A percentile compares a stretch with the other conserved stretches of the same genome.
Conservation (phyloP, 768 basidiomycete genomes). For the Tulasnella sp. region DNA sequence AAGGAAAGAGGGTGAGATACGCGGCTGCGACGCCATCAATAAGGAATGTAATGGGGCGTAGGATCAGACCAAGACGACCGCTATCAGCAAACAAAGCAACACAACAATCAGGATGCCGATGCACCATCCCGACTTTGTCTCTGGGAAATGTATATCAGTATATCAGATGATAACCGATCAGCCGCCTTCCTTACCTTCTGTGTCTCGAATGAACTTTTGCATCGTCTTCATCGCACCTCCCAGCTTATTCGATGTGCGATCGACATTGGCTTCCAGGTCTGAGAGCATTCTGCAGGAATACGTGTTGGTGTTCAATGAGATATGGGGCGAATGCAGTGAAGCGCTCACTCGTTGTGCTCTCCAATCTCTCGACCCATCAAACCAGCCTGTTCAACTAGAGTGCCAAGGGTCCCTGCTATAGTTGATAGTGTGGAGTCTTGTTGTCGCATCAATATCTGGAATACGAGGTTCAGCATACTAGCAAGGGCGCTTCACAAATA, state of each 20-base stretch:
- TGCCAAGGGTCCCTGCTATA: conserved; percentile 77
- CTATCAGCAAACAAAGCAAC: conserved; percentile 61
- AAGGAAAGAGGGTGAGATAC: too few species aligned
- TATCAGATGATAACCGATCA: background rate
- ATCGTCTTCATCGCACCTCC: conserved; percentile 54
- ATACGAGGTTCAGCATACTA: background rate
- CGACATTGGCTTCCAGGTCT: conserved; percentile 66
- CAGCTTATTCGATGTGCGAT: conserved; percentile 55
- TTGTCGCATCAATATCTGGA: conserved; percentile 70
- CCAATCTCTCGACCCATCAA: conserved; percentile 88
- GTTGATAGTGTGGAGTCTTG: conserved; percentile 86
- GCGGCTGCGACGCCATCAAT: too few species aligned
- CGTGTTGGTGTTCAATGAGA: background rate
- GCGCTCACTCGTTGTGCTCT: conserved; percentile 81
- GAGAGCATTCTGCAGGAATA: conserved; percentile 53
- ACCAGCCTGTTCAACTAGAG: conserved; percentile 81
- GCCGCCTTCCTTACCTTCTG: conserved; percentile 48
- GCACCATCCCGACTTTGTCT: conserved; percentile 84
- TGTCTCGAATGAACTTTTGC: conserved; percentile 73
- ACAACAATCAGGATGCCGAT: conserved; percentile 76
- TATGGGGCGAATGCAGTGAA: background rate
- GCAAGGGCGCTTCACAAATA: background rate
- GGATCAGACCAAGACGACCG: conserved; percentile 63
- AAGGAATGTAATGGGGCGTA: too few species aligned
- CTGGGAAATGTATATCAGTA: conserved; percentile 30